These are phyloP conservation scores for Xylaria sp. DNA, from an alignment of 495 filamentous ascomycete genomes.

Conservation along the genomic window DNA sequence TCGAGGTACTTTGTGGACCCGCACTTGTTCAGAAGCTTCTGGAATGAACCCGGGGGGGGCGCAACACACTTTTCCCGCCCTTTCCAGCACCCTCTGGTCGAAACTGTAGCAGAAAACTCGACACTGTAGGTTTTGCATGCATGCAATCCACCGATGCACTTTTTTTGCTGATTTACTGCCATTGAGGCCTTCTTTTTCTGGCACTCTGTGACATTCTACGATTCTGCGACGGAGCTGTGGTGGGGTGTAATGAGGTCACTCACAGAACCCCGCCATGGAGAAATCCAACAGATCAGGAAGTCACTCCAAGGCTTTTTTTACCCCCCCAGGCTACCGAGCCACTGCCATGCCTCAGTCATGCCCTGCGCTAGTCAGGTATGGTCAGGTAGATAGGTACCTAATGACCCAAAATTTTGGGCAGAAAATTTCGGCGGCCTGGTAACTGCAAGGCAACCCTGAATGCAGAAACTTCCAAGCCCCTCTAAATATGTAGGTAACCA, in stretches of 20 bases:
- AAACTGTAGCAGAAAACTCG: constrained; percentile 5
- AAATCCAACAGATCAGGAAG: neutral
- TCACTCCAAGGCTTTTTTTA: constrained; percentile 7
- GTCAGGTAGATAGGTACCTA: constrained; percentile 12
- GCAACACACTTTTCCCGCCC: constrained; percentile 1
- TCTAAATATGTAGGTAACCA: constrained; percentile 13
- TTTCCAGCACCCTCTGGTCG: constrained; percentile 12
- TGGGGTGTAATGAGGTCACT: constrained; percentile 27
- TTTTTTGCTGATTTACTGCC: neutral
- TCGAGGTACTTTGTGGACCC: constrained; percentile 22
- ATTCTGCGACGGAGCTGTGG: constrained; percentile 17
- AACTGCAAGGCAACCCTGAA: constrained; percentile 25
- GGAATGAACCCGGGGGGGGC: constrained; percentile 22
- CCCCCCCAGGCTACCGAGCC: neutral
- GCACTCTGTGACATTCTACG: constrained; percentile 10
- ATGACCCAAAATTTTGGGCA: constrained; percentile 23
- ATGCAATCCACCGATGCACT: neutral
- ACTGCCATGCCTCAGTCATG: neutral
- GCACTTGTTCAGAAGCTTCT: constrained; percentile 28
- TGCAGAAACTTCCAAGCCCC: neutral
- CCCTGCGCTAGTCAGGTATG: constrained; percentile 1
- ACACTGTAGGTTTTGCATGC: neutral
- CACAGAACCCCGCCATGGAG: constrained; percentile 21
- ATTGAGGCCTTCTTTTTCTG: neutral
- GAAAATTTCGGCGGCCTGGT: constrained; percentile 24